Base-by-base conservation (phyloP, 2,329 filamentous ascomycete species). In the Calonectria pseudoturangicola region DNA sequence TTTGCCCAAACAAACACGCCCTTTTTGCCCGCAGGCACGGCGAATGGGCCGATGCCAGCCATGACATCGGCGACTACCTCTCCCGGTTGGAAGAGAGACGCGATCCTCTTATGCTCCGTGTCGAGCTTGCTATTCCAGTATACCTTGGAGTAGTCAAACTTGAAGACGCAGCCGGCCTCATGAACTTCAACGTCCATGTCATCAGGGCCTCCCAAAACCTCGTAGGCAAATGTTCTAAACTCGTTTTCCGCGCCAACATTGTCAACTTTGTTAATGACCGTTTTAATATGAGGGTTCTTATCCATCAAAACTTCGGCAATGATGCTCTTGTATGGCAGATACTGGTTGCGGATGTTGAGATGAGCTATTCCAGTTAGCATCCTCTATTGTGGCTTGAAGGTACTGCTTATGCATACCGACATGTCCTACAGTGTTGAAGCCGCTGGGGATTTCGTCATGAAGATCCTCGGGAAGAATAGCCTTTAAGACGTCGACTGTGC, bases 101-200 rank as follows among this genome's bases (percentile, higher is more conserved):
- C 91, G 18, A 98, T 87, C 3, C 97, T 90, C 75, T 93, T 92
- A 84, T 99, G 97, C 84, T 99, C 97, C 0, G 92, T 94, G 80
- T 97, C 93, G 16, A 99, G 90, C 77, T 96, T 92, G 80, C 92
- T 95, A 85, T 99, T 99, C 96, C 96, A 99, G 88, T 99, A 99
- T 4, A 99, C 97, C 79, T 97, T 97, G 74, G 94, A 91, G 84
- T 98, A 99, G 86, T 99, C 94, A 84, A 99, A 98, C 69, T 89
- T 89, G 86, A 98, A 99, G n/a, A 89, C 87, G 86, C 97, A 98
- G 73, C 92, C 91, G 79, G 94, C 93, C 85, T 98, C 95, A 75
- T 90, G 91, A 66, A 97, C 90, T 74, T 94, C 91, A 68, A 99
- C 97, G 66, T 96, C 92, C 83, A 98, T 87, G 80, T 98, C 93